These are phyloP conservation scores for Silene latifolia DNA, from an alignment of 148 eudicot genomes.

Conservation along the genomic window DNA sequence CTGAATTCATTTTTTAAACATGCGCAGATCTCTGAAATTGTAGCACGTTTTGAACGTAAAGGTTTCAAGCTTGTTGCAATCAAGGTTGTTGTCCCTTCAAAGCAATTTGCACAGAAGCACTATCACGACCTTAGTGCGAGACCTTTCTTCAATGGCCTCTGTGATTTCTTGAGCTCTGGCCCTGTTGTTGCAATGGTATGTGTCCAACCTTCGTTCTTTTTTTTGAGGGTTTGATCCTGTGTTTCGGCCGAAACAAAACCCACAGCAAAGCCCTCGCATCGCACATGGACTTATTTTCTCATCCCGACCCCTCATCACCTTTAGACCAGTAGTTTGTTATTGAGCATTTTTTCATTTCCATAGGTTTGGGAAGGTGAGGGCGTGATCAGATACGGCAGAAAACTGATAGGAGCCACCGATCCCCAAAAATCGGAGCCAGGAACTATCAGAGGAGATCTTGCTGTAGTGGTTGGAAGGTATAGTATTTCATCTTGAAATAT, in stretches of 20 bases:
- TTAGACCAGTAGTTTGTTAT: neutral
- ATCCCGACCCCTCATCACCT: neutral
- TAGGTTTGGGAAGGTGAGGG: conserved; percentile 99
- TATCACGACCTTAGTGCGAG: conserved; percentile 94
- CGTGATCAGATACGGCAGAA: conserved; percentile 85
- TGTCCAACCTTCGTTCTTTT: conserved; percentile 41
- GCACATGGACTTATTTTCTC: neutral
- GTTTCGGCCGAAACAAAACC: conserved; percentile 60
- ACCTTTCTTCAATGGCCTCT: conserved; percentile 88
- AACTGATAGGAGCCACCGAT: conserved; percentile 96
- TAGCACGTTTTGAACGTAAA: conserved; percentile 91
- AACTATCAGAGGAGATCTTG: conserved; percentile 96
- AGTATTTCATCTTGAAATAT: neutral
- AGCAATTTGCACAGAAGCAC: conserved; percentile 85
- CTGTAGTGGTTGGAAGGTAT: conserved; percentile 96
- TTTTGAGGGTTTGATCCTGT: conserved; percentile 44
- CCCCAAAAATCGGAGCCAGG: conserved; percentile 99
- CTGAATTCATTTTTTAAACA: neutral
- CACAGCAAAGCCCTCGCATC: neutral
- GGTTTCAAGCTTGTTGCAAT: conserved; percentile 73
- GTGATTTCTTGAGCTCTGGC: conserved; percentile 97
- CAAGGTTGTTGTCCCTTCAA: conserved; percentile 74
- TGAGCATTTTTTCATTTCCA: neutral
- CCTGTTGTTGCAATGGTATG: conserved; percentile 97
- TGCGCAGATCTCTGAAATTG: conserved; percentile 81